Percentiles rank a stretch among this genome's conserved stretches.
phyloP scores from a whole-genome alignment of 1,139 yeast species.

The Suzukiozyma palmioleophila region DNA sequence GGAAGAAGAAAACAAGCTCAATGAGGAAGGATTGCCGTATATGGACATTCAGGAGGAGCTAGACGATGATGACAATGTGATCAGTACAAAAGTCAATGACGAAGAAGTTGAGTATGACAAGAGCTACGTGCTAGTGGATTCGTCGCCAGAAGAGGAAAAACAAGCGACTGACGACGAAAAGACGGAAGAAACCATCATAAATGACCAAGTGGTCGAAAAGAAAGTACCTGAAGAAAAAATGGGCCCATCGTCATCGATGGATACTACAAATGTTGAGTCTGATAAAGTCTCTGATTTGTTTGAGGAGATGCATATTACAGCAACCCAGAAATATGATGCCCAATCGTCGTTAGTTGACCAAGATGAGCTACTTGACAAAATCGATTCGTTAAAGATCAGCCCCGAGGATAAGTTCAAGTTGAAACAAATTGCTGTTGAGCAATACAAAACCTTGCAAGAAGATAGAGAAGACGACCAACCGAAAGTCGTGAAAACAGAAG shows the following conservation, averaged over 20 bases:
- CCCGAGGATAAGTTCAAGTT: slow-evolving; percentile 51
- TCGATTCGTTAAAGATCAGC: slow-evolving; percentile 36
- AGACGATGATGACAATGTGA: slow-evolving; percentile 73
- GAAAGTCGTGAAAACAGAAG: background rate
- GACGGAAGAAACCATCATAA: background rate
- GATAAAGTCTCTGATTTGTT: slow-evolving; percentile 42
- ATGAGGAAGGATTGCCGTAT: slow-evolving; percentile 49
- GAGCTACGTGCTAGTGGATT: slow-evolving; percentile 3
- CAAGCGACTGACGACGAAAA: background rate
- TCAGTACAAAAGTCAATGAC: slow-evolving; percentile 31
- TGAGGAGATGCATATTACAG: slow-evolving; percentile 46
- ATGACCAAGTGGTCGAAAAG: background rate
- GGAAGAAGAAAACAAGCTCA: slow-evolving; percentile 17
- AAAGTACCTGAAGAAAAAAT: background rate
- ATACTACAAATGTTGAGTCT: background rate
- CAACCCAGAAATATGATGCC: slow-evolving; percentile 4
- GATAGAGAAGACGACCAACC: slow-evolving; percentile 2
- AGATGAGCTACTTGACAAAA: slow-evolving; percentile 21
- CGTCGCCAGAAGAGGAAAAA: background rate
- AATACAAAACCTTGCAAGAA: slow-evolving; percentile 9
- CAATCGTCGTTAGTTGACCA: slow-evolving; percentile 10
- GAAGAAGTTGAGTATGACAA: slow-evolving; percentile 7
- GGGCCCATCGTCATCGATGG: background rate
- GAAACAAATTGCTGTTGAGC: slow-evolving; percentile 21
- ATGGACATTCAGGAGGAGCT: slow-evolving; percentile 85